phyloP scores from a whole-genome alignment of 495 filamentous ascomycete species.

The Aspergillus nidulans region DNA sequence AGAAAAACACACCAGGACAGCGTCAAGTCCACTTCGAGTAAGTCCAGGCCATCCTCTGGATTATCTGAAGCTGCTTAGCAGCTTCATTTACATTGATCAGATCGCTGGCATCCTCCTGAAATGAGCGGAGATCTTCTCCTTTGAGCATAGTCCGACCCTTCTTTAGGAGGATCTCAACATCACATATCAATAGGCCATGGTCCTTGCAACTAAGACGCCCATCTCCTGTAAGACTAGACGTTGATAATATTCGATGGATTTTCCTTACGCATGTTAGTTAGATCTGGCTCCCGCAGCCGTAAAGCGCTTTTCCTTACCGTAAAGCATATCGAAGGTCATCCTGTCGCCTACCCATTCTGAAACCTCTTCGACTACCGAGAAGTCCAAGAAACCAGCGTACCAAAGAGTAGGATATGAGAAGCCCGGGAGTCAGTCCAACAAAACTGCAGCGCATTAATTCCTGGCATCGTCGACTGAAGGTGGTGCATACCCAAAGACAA shows the following conservation, averaged over 20 bases:
- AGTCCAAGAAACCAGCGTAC: slow-evolving; percentile 65
- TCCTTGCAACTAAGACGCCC: slow-evolving; percentile 81
- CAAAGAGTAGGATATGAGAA: slow-evolving; percentile 74
- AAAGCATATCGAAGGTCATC: slow-evolving; percentile 67
- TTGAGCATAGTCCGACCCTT: slow-evolving; percentile 62
- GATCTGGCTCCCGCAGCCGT: background rate
- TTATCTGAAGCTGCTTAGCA: slow-evolving; percentile 64
- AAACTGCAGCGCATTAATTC: slow-evolving; percentile 50
- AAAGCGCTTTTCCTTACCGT: slow-evolving; percentile 43
- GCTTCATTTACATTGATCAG: slow-evolving; percentile 71
- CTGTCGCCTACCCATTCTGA: slow-evolving; percentile 53
- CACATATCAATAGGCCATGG: slow-evolving; percentile 82
- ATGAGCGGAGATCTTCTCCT: slow-evolving; percentile 67
- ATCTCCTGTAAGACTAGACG: slow-evolving; percentile 55
- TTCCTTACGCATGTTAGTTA: slow-evolving; percentile 43
- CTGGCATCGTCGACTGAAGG: background rate
- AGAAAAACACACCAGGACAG: background rate
- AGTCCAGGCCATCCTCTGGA: slow-evolving; percentile 81
- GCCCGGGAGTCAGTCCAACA: slow-evolving; percentile 83
- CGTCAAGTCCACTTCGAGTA: slow-evolving; percentile 69
- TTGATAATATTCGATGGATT: slow-evolving; percentile 75
- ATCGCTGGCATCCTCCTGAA: slow-evolving; percentile 79
- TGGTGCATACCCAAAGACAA: slow-evolving; percentile 72
- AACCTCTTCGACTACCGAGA: slow-evolving; percentile 64
- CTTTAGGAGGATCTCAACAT: slow-evolving; percentile 72